Evolutionary conservation across 2,329 filamentous ascomycete genomes (phyloP).

Genomic region (Fonsecaea multimorphosa): DNA sequence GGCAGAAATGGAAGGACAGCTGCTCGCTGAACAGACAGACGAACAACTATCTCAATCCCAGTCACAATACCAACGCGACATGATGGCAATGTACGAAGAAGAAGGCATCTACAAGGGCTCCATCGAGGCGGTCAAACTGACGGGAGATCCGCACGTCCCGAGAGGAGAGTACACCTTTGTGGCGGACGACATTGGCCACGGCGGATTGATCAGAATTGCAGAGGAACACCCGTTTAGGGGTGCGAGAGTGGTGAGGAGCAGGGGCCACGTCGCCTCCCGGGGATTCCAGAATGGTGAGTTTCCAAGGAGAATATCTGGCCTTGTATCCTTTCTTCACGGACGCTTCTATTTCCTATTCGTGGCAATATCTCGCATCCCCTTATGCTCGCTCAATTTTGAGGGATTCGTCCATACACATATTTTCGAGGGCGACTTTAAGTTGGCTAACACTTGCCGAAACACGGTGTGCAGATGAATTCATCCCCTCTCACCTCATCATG

Average conservation of each 20-base stretch:
- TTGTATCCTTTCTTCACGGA: background rate
- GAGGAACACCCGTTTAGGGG: conserved; percentile 74
- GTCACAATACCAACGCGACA: conserved; percentile 13
- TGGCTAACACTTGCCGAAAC: too few species aligned
- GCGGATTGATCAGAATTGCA: conserved; percentile 68
- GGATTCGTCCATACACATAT: too few species aligned
- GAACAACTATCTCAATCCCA: background rate
- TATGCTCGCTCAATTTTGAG: too few species aligned
- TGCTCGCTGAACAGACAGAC: background rate
- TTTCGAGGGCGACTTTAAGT: too few species aligned
- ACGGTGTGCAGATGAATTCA: conserved; percentile 69
- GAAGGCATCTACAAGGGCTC: conserved; percentile 57
- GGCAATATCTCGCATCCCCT: too few species aligned
- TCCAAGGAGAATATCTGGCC: background rate
- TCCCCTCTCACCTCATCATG: conserved; percentile 76
- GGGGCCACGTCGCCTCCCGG: conserved; percentile 76
- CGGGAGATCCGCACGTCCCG: conserved; percentile 88
- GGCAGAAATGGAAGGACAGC: conserved; percentile 10
- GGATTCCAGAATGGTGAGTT: conserved; percentile 74
- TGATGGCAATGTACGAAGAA: conserved; percentile 15
- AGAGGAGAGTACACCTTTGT: conserved; percentile 84
- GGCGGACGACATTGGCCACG: conserved; percentile 74
- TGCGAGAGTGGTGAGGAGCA: conserved; percentile 72
- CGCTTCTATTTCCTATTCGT: too few species aligned
- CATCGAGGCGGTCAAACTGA: conserved; percentile 86